Evolutionary conservation across 2,329 filamentous ascomycete genomes (phyloP), one percentile per base, ranked within the genome.

Genomic region (Conoideocrella luteorostrata): DNA sequence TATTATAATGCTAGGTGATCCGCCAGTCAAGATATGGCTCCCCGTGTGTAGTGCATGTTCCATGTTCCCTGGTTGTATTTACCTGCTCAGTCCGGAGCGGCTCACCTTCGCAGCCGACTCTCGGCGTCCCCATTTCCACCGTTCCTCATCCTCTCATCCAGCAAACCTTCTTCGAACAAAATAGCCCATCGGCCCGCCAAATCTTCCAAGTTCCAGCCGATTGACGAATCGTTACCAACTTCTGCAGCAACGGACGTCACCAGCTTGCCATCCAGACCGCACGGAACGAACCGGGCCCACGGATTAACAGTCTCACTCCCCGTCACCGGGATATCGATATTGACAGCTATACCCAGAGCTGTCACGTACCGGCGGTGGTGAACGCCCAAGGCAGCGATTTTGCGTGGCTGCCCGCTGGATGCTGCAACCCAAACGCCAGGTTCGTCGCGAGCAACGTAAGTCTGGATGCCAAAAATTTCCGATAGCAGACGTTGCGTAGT

Each of bases 301-400:
- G 77, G 75, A 49, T 80, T 78, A 4, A 48, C 49, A 6, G 49
- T 48, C 41, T 62, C 59, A 37, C 48, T 35, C 0, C 69, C 70
- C 2, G 50, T 42, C 2, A 70, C 65, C 1, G 86, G 78, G 44
- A 83, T 79, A 51, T 69, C 66, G n/a, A 88, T 66, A 71, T 95
- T 88, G 60, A 96, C 61, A 3, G 87, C 90, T 26, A 95, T 74
- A 6, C 93, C 93, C 62, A 94, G 85, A 48, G 84, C 87, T 20
- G 83, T 89, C 29, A 97, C 76, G 63, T 94, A 82, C 36, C 91
- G 72, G 12, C 89, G 72, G 50, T 96, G 75, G 67, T 97, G 90
- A n/a, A 98, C 88, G 1, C 93, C 93, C 33, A 97, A 70, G 0
- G 90, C 89, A 1, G 88, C 88, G 53, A 98, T 89, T 70, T 97